These are phyloP conservation scores for Dendrobium catenatum DNA, from an alignment of 106 monocot genomes.

Conservation along the genomic window DNA sequence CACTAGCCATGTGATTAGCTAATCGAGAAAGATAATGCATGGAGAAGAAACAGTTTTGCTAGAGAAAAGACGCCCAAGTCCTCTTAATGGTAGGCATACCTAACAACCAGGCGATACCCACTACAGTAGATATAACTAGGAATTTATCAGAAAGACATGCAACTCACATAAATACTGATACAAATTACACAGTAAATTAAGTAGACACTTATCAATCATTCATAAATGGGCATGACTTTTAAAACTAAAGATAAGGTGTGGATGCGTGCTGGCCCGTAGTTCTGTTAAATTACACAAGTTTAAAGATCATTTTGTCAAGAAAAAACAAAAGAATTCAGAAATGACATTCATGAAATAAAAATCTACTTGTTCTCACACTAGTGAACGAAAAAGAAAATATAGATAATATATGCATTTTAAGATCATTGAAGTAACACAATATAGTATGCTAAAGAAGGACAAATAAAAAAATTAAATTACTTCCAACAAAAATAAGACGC, in stretches of 20 bases:
- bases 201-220: background rate
- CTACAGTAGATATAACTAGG: too few relatives aligned
- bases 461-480: background rate
- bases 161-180: background rate
- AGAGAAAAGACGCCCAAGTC: background rate
- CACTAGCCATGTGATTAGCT: too few relatives aligned
- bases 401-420: background rate
- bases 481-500: background rate
- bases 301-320: background rate
- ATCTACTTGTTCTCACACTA: background rate
- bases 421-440: background rate
- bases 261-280: background rate
- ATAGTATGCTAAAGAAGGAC: background rate
- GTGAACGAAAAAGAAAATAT: background rate
- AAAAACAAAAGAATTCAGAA: background rate
- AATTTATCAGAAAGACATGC: background rate
- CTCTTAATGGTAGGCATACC: background rate
- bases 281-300: background rate
- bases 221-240: background rate
- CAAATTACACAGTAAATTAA: background rate
- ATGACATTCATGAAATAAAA: background rate
- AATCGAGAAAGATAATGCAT: too few relatives aligned
- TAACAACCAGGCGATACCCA: too few relatives aligned
- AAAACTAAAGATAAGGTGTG: background rate
- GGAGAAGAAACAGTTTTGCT: too few relatives aligned